phyloP scores from a whole-genome alignment of 176 grass and related monocot genomes.

The Aegilops bicornis region DNA sequence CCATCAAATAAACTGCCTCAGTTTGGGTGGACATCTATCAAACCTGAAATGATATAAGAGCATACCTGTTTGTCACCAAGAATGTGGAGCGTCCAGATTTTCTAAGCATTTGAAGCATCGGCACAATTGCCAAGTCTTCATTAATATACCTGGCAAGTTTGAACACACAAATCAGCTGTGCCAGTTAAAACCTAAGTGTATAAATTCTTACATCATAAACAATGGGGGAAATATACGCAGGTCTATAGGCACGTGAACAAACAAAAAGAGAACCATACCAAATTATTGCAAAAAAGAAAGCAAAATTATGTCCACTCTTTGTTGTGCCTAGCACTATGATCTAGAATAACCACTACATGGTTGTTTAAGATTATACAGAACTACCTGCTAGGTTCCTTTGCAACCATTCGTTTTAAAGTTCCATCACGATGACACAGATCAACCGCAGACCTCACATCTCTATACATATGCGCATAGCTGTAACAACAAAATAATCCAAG shows the following conservation, averaged over 20 bases:
- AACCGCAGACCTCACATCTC: slow-evolving; percentile 94
- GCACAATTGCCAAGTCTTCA: slow-evolving; percentile 84
- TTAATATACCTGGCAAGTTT: slow-evolving; percentile 78
- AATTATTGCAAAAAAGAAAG: slow-evolving; percentile 2
- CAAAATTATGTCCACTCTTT: not conserved
- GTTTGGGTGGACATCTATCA: not conserved
- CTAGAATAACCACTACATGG: not conserved
- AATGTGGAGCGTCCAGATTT: slow-evolving; percentile 88
- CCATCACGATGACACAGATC: slow-evolving; percentile 96
- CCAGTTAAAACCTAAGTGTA: not conserved
- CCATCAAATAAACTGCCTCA: no score
- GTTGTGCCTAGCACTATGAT: not conserved
- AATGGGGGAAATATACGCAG: not conserved
- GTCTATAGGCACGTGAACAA: slow-evolving; percentile 10
- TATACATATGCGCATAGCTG: slow-evolving; percentile 88
- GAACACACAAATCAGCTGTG: slow-evolving; percentile 26
- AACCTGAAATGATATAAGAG: slow-evolving; percentile 1
- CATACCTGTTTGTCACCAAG: slow-evolving; percentile 92
- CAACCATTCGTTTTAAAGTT: slow-evolving; percentile 95
- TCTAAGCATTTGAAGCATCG: slow-evolving; percentile 94
- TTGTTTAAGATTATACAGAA: not conserved
- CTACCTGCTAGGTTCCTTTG: slow-evolving; percentile 87
- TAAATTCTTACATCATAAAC: not conserved
- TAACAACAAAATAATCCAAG: slow-evolving; percentile 36
- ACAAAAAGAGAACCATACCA: slow-evolving; percentile 8